Percentiles rank a stretch among this genome's conserved stretches.
Evolutionary conservation across 2,329 filamentous ascomycete genomes (phyloP).

Genomic region (Leptographium flavum): DNA sequence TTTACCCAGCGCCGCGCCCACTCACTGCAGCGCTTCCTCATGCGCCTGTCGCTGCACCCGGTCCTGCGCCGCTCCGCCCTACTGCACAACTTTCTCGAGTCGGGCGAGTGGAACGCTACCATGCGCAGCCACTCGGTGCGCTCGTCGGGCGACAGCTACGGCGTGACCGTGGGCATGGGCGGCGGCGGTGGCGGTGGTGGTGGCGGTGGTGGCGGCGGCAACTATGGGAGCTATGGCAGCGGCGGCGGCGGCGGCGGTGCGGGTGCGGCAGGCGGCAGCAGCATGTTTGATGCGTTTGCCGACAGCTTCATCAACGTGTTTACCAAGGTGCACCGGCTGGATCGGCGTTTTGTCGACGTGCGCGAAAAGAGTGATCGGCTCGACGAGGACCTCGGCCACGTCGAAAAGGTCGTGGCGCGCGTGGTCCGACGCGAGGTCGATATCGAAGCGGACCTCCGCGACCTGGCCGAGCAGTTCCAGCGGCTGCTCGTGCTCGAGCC

Average conservation of each 20-base stretch:
- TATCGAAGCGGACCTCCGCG: constrained; percentile 73
- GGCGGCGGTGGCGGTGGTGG: constrained; percentile 27
- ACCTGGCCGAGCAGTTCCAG: constrained; percentile 88
- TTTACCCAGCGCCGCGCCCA: constrained; percentile 81
- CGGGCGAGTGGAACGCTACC: constrained; percentile 87
- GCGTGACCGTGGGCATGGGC: constrained; percentile 14
- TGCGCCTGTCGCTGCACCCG: constrained; percentile 75
- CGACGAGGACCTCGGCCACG: constrained; percentile 80
- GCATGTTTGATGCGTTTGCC: constrained; percentile 83
- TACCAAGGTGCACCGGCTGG: constrained; percentile 88
- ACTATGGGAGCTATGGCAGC: constrained; percentile 23
- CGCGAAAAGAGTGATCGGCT: constrained; percentile 86
- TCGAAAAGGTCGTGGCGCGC: constrained; percentile 89
- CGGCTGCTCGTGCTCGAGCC: constrained; percentile 83
- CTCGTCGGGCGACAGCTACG: constrained; percentile 16
- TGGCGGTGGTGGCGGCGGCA: constrained; percentile 22
- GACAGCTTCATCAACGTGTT: constrained; percentile 97
- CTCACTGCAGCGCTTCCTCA: constrained; percentile 82
- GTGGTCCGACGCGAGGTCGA: constrained; percentile 81
- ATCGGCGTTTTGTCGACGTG: constrained; percentile 88
- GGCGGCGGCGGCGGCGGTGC: constrained; percentile 30
- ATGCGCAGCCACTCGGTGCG: constrained; percentile 69
- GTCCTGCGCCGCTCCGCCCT: constrained; percentile 72
- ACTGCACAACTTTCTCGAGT: constrained; percentile 82
- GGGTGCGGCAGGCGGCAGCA: constrained; percentile 17